Evolutionary conservation across 192 early-diverging fungal genomes (phyloP).

Genomic region (Chytriomyces sp.): DNA sequence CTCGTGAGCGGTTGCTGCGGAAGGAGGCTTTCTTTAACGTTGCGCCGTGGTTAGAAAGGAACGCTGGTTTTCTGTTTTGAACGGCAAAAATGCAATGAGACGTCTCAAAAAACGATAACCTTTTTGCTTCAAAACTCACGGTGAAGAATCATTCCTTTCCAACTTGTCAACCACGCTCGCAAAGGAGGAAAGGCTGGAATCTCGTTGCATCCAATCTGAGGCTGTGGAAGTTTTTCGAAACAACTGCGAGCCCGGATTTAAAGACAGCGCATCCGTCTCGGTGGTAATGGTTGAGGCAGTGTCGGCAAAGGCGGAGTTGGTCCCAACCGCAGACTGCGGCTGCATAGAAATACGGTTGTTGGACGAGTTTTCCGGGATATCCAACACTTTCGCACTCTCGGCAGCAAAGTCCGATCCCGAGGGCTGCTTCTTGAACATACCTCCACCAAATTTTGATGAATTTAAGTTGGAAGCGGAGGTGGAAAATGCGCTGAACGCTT

Average conservation of each 20-base stretch:
- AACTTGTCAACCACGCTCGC: not conserved
- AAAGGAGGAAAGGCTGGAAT: not conserved
- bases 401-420: too few species aligned
- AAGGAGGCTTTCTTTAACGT: conserved; percentile 12
- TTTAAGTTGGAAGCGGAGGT: not conserved
- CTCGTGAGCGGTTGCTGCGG: conserved; percentile 39
- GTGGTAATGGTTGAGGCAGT: not conserved
- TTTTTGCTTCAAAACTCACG: not conserved
- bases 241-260: not conserved
- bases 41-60: conserved; percentile 10
- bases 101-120: not conserved
- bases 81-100: not conserved
- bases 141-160: not conserved
- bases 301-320: not conserved
- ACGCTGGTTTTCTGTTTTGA: conserved; percentile 30
- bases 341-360: not conserved
- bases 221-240: not conserved
- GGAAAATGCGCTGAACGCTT: conserved; percentile 2
- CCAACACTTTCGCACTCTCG: too few species aligned
- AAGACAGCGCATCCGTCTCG: not conserved
- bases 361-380: too few species aligned
- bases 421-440: not conserved
- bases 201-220: not conserved
- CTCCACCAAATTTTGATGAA: not conserved
- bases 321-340: not conserved